A percentile compares a stretch with the other conserved stretches of the same genome.
Conservation (phyloP, 1,284 basidiomycete genomes). For the Ustilago trichophora region DNA sequence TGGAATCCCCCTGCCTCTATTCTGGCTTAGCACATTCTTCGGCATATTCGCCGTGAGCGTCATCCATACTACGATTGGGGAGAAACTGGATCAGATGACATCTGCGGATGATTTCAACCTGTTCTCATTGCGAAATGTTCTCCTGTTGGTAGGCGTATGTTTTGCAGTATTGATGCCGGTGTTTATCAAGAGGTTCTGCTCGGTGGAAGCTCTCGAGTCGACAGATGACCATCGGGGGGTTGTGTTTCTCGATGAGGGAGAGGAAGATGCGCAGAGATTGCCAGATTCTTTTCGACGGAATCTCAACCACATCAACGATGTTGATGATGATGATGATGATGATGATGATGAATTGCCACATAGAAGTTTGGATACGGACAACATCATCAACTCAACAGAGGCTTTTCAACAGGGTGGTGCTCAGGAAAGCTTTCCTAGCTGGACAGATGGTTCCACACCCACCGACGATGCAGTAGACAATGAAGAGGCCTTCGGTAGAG, state of each 20-base stretch:
- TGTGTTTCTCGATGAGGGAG: conserved; percentile 21
- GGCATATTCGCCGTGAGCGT: conserved; percentile 90
- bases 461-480: too few species aligned
- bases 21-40: conserved; percentile 89
- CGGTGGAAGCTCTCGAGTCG: neutral
- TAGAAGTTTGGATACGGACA: conserved; percentile 11
- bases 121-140: conserved; percentile 85
- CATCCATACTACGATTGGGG: conserved; percentile 95
- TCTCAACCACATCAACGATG: too few species aligned
- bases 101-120: conserved; percentile 89
- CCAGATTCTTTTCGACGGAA: conserved; percentile 29
- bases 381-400: neutral
- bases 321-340: too few species aligned
- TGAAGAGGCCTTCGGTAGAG: neutral
- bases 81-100: conserved; percentile 89
- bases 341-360: conserved; percentile 34
- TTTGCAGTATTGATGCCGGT: conserved; percentile 92
- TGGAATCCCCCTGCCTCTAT: conserved; percentile 82
- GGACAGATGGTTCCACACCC: too few species aligned
- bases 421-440: conserved; percentile 25
- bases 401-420: neutral
- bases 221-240: conserved; percentile 26
- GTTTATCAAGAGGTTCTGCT: conserved; percentile 17
- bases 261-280: conserved; percentile 19
- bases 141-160: conserved; percentile 81